Evolutionary conservation across 2,329 filamentous ascomycete genomes (phyloP).

Genomic region (Paecilomyces niveus): DNA sequence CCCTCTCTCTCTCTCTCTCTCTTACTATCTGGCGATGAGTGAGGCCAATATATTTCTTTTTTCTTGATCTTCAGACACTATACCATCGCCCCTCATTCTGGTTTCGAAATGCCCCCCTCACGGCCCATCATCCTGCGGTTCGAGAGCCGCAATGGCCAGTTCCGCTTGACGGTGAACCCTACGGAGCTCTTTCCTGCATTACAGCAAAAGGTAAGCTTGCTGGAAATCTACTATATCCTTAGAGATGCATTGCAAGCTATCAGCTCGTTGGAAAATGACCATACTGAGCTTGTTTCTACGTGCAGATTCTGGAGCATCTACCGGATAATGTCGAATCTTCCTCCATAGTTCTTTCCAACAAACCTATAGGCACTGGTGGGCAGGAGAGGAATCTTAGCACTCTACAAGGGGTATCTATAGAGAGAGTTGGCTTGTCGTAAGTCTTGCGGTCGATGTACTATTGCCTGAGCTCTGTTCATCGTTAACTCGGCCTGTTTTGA

Average conservation of each 20-base stretch:
- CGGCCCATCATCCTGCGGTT: conserved; percentile 73
- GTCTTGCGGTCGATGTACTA: conserved; percentile 9
- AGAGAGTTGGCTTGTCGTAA: conserved; percentile 52
- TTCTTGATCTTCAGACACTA: neutral
- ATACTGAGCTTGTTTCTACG: conserved; percentile 5
- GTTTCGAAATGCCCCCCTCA: conserved; percentile 26
- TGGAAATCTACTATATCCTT: neutral
- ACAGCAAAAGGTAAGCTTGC: conserved; percentile 34
- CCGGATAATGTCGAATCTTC: conserved; percentile 48
- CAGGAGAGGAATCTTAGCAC: conserved; percentile 47
- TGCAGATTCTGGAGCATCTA: conserved; percentile 53
- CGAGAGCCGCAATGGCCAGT: conserved; percentile 86
- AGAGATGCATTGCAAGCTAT: neutral
- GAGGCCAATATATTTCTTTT: neutral
- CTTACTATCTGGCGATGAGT: neutral
- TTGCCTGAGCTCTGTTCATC: neutral
- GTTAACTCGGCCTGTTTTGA: neutral
- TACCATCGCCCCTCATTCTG: neutral
- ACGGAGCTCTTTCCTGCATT: conserved; percentile 62
- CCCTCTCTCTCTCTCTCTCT: too few species aligned
- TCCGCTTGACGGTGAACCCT: conserved; percentile 71
- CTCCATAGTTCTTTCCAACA: conserved; percentile 54
- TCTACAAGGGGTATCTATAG: conserved; percentile 49
- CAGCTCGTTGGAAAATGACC: neutral
- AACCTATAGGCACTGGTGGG: conserved; percentile 49